Conservation (phyloP, 176 grass and related monocot species). For the Miscanthus lutarioriparius region DNA sequence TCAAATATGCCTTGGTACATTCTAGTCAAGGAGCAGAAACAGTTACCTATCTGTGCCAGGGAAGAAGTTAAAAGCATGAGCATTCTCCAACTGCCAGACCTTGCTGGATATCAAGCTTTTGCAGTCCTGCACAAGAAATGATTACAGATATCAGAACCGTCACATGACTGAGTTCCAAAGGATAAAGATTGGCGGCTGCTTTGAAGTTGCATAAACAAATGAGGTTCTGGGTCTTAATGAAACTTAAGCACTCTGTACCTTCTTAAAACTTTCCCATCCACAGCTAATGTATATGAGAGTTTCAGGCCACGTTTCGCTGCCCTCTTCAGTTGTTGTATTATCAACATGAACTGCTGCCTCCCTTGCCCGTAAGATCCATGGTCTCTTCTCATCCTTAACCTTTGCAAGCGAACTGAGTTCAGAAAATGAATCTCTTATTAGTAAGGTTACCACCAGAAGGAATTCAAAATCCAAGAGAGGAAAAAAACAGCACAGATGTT, state of each 20-base stretch:
- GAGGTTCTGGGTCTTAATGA: neutral
- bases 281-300: conserved; percentile 97
- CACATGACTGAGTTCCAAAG: conserved; percentile 18
- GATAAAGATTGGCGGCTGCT: neutral
- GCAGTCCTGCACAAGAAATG: conserved; percentile 71
- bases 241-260: conserved; percentile 46
- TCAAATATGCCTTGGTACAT: neutral
- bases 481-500: conserved; percentile 8
- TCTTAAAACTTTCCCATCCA: conserved; percentile 97
- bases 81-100: conserved; percentile 89
- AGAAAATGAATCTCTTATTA: conserved; percentile 33
- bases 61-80: conserved; percentile 98
- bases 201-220: conserved; percentile 16
- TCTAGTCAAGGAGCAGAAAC: neutral
- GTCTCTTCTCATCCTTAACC: conserved; percentile 93
- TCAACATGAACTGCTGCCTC: conserved; percentile 83
- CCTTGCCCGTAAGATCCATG: conserved; percentile 90
- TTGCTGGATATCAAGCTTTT: conserved; percentile 72
- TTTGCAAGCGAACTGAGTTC: conserved; percentile 60
- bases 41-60: conserved; percentile 90
- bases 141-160: conserved; percentile 30
- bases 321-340: conserved; percentile 51
- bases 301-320: conserved; percentile 62
- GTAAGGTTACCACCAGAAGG: neutral
- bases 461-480: neutral